Evolutionary conservation across 495 filamentous ascomycete species (phyloP).

Genomic region (Hypoxylon fuscum): DNA sequence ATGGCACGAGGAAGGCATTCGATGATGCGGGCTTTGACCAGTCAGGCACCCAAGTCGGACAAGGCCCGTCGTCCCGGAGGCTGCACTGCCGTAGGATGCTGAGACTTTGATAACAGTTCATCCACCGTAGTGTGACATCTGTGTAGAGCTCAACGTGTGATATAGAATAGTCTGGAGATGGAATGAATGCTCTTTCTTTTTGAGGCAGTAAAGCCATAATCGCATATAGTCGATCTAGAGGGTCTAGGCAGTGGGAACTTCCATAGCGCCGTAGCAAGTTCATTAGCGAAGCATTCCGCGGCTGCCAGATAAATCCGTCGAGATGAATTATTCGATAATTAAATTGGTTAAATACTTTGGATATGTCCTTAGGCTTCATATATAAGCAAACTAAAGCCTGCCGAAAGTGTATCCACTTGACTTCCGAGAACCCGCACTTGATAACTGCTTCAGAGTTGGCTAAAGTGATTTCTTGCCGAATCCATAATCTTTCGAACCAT

Average conservation of each 20-base stretch:
- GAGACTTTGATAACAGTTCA: background rate
- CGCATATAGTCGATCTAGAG: slow-evolving; percentile 21
- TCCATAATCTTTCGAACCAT: slow-evolving; percentile 34
- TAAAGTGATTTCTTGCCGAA: slow-evolving; percentile 26
- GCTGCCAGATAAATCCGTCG: background rate
- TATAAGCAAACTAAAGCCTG: slow-evolving; percentile 9
- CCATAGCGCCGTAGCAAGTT: background rate
- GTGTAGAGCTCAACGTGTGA: slow-evolving; percentile 14
- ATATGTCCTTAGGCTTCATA: background rate
- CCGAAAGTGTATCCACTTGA: slow-evolving; percentile 16
- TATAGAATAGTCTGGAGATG: slow-evolving; percentile 13
- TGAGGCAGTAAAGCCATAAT: slow-evolving; percentile 8
- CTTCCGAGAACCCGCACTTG: slow-evolving; percentile 10
- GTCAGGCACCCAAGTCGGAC: slow-evolving; percentile 26
- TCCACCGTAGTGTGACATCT: background rate
- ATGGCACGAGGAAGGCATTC: background rate
- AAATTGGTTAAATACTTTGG: too few relatives aligned
- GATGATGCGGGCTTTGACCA: background rate
- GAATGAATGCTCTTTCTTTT: background rate
- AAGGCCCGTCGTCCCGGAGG: background rate
- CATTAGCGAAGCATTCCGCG: background rate
- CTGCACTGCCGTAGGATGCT: background rate
- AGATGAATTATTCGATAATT: too few relatives aligned
- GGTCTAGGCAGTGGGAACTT: slow-evolving; percentile 5
- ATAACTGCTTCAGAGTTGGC: slow-evolving; percentile 21